Conservation (phyloP, 2,329 filamentous ascomycete species). For the Nannizziopsis barbatae region DNA sequence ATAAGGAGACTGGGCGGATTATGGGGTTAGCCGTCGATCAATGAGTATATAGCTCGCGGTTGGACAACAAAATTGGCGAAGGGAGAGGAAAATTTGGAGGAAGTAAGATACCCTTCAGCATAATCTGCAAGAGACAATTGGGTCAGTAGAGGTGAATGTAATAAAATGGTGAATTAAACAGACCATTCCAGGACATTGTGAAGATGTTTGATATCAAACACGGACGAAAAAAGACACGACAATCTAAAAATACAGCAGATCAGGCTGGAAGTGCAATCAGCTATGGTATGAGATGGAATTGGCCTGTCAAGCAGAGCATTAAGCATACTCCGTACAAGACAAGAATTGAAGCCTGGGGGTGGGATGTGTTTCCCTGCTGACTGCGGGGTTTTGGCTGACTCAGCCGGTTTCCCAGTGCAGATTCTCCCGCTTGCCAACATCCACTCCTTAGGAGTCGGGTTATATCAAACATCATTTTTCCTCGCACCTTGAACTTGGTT, state of each 20-base stretch:
- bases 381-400: too few species aligned
- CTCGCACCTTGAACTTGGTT: too few species aligned
- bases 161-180: slow-evolving; percentile 17
- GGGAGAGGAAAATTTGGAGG: not conserved
- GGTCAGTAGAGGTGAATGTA: slow-evolving; percentile 14
- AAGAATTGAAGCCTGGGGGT: too few species aligned
- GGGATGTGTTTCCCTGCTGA: too few species aligned
- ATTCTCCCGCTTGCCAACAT: too few species aligned
- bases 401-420: too few species aligned
- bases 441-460: too few species aligned
- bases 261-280: not conserved
- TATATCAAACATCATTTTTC: too few species aligned
- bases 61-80: not conserved
- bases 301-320: too few species aligned
- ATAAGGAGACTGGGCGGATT: slow-evolving; percentile 57
- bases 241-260: not conserved
- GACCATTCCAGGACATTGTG: slow-evolving; percentile 48
- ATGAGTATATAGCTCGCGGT: too few species aligned
- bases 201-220: not conserved
- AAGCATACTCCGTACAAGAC: too few species aligned
- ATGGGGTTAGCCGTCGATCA: not conserved
- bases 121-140: slow-evolving; percentile 38
- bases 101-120: slow-evolving; percentile 34
- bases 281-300: too few species aligned
- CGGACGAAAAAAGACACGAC: not conserved